A percentile compares a stretch with the other conserved stretches of the same genome.
These are phyloP conservation scores for Lasiodiplodia citricola DNA, from an alignment of 2,329 filamentous ascomycete genomes.

Conservation along the genomic window DNA sequence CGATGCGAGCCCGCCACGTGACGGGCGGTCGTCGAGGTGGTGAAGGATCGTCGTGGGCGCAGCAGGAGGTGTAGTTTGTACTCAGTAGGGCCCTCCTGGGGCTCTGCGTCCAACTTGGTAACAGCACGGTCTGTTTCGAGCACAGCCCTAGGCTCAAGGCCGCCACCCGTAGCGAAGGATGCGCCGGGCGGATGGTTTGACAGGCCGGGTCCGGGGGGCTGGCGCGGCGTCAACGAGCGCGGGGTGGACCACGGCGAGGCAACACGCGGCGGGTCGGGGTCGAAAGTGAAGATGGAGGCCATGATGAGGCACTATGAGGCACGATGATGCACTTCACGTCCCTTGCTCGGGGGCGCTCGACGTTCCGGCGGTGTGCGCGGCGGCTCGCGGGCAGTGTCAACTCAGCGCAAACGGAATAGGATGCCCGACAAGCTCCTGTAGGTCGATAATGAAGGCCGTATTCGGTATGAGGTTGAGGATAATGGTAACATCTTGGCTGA, in stretches of 20 bases:
- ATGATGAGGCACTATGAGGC: slow-evolving; percentile 52
- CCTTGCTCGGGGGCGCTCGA: not conserved
- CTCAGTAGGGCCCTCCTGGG: slow-evolving; percentile 91
- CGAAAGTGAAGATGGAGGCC: slow-evolving; percentile 97
- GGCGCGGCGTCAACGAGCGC: slow-evolving; percentile 39
- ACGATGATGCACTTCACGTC: not conserved
- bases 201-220: not conserved
- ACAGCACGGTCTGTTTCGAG: slow-evolving; percentile 51
- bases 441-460: slow-evolving; percentile 34
- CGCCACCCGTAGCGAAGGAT: slow-evolving; percentile 18
- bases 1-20: slow-evolving; percentile 60
- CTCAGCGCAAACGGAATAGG: slow-evolving; percentile 5
- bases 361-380: not conserved
- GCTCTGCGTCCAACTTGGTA: slow-evolving; percentile 83
- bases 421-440: not conserved
- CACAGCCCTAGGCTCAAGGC: slow-evolving; percentile 22
- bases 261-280: slow-evolving; percentile 84
- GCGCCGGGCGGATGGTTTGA: slow-evolving; percentile 6
- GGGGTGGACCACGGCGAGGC: slow-evolving; percentile 86
- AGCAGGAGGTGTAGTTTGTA: slow-evolving; percentile 94
- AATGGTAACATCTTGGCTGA: slow-evolving; percentile 57
- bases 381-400: not conserved
- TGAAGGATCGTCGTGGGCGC: slow-evolving; percentile 76
- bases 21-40: slow-evolving; percentile 69
- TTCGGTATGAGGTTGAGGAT: slow-evolving; percentile 54